phyloP scores from a whole-genome alignment of 805 yeast species.

The Yarrowia keelungensis region DNA sequence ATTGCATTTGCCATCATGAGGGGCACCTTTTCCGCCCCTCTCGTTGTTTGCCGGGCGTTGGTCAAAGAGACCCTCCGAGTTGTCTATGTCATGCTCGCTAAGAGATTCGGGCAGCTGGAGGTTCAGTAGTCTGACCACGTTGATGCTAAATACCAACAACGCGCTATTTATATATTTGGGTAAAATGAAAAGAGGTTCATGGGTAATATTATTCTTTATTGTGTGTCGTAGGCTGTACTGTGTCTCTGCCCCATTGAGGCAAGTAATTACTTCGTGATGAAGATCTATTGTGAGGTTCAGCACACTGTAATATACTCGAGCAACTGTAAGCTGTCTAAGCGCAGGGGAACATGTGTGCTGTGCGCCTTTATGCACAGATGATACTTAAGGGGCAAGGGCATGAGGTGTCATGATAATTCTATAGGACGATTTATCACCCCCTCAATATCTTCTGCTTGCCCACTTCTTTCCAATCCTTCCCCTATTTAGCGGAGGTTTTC shows the following conservation, averaged over 20 bases:
- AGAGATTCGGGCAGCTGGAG: slow-evolving; percentile 30
- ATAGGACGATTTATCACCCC: neutral
- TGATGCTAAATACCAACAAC: slow-evolving; percentile 20
- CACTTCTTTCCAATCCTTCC: neutral
- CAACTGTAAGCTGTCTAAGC: slow-evolving; percentile 16
- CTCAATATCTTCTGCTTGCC: neutral
- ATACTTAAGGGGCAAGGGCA: neutral
- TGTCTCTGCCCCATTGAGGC: neutral
- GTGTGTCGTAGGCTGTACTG: too few species aligned
- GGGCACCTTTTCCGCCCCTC: slow-evolving; percentile 31
- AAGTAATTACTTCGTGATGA: neutral
- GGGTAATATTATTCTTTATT: slow-evolving; percentile 1
- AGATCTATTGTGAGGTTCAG: neutral
- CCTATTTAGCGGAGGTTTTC: slow-evolving; percentile 1
- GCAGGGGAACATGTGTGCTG: slow-evolving; percentile 36
- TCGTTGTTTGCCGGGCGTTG: slow-evolving; percentile 26
- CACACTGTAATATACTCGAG: slow-evolving; percentile 8
- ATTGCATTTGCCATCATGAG: slow-evolving; percentile 35
- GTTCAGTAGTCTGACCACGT: slow-evolving; percentile 9
- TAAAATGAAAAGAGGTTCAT: slow-evolving; percentile 29
- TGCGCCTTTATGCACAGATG: slow-evolving; percentile 13
- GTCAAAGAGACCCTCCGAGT: slow-evolving; percentile 23
- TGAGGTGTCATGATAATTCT: neutral
- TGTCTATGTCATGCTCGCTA: slow-evolving; percentile 31
- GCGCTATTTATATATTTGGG: slow-evolving; percentile 32